Evolutionary conservation across 208 protist species (phyloP).

Genomic region (Tritrichomonas musculus): DNA sequence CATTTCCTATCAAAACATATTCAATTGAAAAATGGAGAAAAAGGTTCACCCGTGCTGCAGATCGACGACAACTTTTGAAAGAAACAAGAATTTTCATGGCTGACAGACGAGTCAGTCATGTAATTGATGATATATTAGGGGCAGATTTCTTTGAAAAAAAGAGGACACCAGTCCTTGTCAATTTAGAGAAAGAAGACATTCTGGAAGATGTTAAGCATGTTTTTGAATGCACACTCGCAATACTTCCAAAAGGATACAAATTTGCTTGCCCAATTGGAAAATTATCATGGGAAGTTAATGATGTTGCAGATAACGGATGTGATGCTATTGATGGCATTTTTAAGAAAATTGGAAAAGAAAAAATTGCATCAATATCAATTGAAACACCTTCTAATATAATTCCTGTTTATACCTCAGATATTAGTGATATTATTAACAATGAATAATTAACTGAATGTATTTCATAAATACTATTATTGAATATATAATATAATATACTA

Average conservation of each 20-base stretch:
- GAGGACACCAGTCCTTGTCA: background rate
- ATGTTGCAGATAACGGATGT: conserved; percentile 3
- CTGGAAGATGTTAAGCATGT: background rate
- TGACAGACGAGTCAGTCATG: background rate
- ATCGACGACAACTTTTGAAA: background rate
- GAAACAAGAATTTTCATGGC: conserved; percentile 8
- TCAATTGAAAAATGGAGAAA: background rate
- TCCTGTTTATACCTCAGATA: conserved; percentile 4
- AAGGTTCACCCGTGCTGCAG: background rate
- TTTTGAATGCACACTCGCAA: background rate
- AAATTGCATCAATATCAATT: conserved; percentile 9
- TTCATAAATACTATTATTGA: background rate
- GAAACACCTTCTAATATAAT: background rate
- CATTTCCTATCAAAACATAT: background rate
- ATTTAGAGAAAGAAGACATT: background rate
- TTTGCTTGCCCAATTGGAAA: background rate
- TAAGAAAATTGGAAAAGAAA: background rate
- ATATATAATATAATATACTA: no score
- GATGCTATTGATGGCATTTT: conserved; percentile 8
- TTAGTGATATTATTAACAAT: background rate
- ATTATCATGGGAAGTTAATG: background rate
- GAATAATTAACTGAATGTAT: background rate
- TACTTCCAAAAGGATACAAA: conserved; percentile 15
- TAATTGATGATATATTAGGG: background rate
- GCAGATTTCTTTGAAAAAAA: conserved; percentile 15